These are phyloP conservation scores for Lactarius hatsudake DNA, from an alignment of 768 basidiomycete genomes.

Conservation along the genomic window DNA sequence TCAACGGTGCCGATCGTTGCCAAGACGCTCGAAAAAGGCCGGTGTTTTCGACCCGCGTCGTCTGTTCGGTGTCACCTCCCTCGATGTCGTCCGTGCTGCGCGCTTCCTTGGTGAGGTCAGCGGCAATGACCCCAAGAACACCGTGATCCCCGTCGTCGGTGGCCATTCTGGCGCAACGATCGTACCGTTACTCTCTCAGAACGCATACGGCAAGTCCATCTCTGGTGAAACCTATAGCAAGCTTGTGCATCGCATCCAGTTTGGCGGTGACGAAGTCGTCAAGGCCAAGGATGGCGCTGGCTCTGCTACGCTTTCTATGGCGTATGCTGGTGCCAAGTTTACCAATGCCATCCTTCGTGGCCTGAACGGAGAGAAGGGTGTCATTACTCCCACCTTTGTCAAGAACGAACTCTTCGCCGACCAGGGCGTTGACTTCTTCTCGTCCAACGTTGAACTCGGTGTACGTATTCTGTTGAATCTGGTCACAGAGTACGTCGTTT, in stretches of 20 bases:
- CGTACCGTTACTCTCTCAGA: constrained; percentile 91
- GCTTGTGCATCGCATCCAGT: constrained; percentile 93
- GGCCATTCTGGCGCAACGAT: constrained; percentile 98
- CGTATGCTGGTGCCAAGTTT: constrained; percentile 74
- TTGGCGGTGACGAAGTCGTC: constrained; percentile 97
- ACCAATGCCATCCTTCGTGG: constrained; percentile 58
- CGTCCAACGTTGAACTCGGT: constrained; percentile 90
- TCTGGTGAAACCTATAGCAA: constrained; percentile 70
- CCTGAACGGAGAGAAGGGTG: constrained; percentile 62
- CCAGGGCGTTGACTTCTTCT: constrained; percentile 93
- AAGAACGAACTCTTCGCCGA: constrained; percentile 81
- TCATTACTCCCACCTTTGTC: constrained; percentile 81
- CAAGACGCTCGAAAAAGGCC: constrained; percentile 80
- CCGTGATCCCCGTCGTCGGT: constrained; percentile 82
- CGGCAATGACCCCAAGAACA: constrained; percentile 61
- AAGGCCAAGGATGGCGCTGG: constrained; percentile 93
- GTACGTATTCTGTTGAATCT: constrained; percentile 44
- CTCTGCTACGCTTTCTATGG: constrained; percentile 75
- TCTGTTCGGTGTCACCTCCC: constrained; percentile 95
- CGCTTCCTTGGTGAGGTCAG: constrained; percentile 81
- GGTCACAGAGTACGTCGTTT: constrained; percentile 1
- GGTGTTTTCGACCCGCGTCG: constrained; percentile 88
- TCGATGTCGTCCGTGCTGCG: constrained; percentile 94
- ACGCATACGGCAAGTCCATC: constrained; percentile 63
- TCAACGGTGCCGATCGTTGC: constrained; percentile 98